phyloP scores from a whole-genome alignment of 129 eudicot genomes.

The Helianthus annuus region DNA sequence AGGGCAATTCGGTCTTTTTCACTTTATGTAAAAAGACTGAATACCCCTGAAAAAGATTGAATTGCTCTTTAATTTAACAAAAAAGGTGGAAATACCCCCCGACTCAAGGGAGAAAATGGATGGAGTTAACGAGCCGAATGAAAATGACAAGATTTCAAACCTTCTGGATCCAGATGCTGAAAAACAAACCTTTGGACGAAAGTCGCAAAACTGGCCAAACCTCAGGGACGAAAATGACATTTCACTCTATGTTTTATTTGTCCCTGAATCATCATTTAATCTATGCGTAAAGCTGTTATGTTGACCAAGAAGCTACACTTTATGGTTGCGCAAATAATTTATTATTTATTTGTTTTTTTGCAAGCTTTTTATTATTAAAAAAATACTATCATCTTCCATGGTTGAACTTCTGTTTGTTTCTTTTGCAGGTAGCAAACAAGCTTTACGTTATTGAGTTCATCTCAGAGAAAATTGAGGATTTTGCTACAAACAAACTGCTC shows the following conservation, averaged over 20 bases:
- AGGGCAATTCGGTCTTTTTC: no score
- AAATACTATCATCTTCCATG: background rate
- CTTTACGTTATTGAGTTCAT: constrained; percentile 63
- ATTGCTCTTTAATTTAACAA: no score
- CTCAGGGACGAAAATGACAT: no score
- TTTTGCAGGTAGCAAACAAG: constrained; percentile 83
- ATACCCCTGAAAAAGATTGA: no score
- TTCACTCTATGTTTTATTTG: background rate
- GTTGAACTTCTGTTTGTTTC: constrained; percentile 16
- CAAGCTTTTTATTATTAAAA: background rate
- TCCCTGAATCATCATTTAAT: background rate
- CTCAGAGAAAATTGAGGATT: constrained; percentile 74
- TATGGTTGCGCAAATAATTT: constrained; percentile 5
- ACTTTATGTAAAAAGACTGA: no score
- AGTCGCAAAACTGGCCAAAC: no score
- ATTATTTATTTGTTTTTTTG: background rate
- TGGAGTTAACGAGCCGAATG: no score
- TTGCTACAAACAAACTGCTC: constrained; percentile 72
- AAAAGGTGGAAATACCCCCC: no score
- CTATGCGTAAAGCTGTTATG: background rate
- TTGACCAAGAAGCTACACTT: background rate
- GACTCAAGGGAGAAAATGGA: no score
- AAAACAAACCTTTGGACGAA: no score
- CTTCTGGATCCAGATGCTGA: no score
- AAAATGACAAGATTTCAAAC: no score